Base-by-base conservation (phyloP, 2,329 filamentous ascomycete genomes). In the Fusarium hostae region DNA sequence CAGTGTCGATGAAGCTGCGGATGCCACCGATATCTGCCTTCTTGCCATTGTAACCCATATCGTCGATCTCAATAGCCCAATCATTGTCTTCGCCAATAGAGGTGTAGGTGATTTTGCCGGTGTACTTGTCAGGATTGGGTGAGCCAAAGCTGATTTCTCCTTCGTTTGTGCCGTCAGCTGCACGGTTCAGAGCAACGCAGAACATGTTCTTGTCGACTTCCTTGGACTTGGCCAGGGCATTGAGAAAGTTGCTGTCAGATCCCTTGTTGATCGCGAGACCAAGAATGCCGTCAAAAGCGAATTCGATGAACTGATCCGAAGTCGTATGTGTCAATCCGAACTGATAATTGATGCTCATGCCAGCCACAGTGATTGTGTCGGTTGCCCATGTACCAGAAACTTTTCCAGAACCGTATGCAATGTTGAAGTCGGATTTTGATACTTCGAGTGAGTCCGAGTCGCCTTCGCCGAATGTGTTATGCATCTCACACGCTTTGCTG, bases 211-310 rank as follows among this genome's bases (percentile, higher is more conserved):
- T 78, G 18, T 82, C 74, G 45, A 96, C 82, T 24, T 87, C 76
- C 26, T 87, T 85, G n/a, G 87, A 84, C 3, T 86, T 76, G 20
- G 84, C 83, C 47, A 97, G 81, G 4, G 86, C 82, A 41, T 91
- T 84, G 78, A 96, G 85, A 74, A 96, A 90, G 47, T 90, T 93
- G 24, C 92, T 88, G 9, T 87, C 86, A 39, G 83, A 84, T 5
- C 87, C 87, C 15, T 85, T 83, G 67, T 86, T 87, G 74, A 91
- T 90, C 20, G 92, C 92, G 28, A 97, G 82, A 7, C 94, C 94
- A 5, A 97, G 83, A 52, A 97, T 97, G 28, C 94, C 94, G 79
- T 97, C 94, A 80, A 97, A 94, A 3, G 93, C 92, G 75, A 95
- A 97, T 57, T 88, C 87, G 32, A 84, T 82, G 79, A 97, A 97